Conservation (phyloP, 2,329 filamentous ascomycete genomes). For the Aspergillus persii region DNA sequence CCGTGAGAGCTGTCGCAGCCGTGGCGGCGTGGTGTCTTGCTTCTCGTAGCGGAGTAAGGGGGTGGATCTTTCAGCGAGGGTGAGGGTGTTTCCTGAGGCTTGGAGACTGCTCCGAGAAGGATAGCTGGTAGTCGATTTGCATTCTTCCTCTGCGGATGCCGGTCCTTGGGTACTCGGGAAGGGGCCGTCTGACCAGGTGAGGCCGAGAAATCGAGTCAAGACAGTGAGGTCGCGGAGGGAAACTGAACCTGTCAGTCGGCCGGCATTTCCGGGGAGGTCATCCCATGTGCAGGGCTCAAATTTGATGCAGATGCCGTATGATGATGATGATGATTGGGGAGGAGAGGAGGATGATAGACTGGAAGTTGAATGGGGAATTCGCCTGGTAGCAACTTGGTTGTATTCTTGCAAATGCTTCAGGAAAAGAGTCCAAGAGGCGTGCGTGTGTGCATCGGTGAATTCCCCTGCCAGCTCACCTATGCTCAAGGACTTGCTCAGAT, state of each 20-base stretch:
- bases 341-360: too few species aligned
- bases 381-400: neutral
- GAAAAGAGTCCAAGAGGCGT: neutral
- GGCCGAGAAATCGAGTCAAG: neutral
- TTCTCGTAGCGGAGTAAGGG: too few species aligned
- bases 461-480: neutral
- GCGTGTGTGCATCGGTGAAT: neutral
- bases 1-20: neutral
- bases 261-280: neutral
- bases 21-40: neutral
- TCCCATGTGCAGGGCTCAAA: constrained; percentile 1
- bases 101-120: too few species aligned
- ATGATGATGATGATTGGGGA: too few species aligned
- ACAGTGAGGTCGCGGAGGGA: neutral
- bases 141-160: neutral
- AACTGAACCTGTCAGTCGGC: neutral
- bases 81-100: too few species aligned
- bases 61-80: too few species aligned
- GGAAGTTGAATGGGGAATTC: too few species aligned
- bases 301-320: neutral
- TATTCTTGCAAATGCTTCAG: neutral
- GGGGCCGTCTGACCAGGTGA: neutral
- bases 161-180: neutral
- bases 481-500: too few species aligned
- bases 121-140: too few species aligned